Conservation (phyloP, 306 rosid genomes). For the Lagenaria siceraria region DNA sequence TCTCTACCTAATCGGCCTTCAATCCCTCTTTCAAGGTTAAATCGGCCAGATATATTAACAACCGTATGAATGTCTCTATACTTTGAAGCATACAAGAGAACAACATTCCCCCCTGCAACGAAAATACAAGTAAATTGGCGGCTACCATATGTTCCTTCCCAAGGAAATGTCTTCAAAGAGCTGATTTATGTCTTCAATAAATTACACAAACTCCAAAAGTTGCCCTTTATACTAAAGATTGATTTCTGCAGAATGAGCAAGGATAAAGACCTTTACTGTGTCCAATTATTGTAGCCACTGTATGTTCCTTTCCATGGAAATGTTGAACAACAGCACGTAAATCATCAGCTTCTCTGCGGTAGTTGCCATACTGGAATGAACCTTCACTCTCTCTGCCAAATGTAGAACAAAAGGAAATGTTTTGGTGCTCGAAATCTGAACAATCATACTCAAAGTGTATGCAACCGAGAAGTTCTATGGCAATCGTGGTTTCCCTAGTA, state of each 20-base stretch:
- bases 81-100: constrained; percentile 66
- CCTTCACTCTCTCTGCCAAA: constrained; percentile 84
- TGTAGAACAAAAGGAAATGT: not conserved
- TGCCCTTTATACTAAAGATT: not conserved
- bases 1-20: constrained; percentile 78
- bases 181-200: not conserved
- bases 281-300: constrained; percentile 54
- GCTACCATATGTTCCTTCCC: constrained; percentile 24
- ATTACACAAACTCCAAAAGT: not conserved
- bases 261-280: constrained; percentile 72
- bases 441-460: not conserved
- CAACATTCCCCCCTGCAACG: constrained; percentile 78
- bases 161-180: constrained; percentile 25
- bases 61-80: constrained; percentile 42
- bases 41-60: constrained; percentile 86
- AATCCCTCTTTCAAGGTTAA: constrained; percentile 61
- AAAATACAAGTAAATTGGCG: not conserved
- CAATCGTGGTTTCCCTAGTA: not conserved
- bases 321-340: constrained; percentile 51
- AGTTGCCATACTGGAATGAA: constrained; percentile 70
- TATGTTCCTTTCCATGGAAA: constrained; percentile 36
- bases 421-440: not conserved
- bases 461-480: not conserved
- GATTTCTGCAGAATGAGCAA: not conserved
- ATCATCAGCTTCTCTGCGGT: constrained; percentile 72